Evolutionary conservation across 345 rosid genomes (phyloP).

Genomic region (Arabidopsis suecica): DNA sequence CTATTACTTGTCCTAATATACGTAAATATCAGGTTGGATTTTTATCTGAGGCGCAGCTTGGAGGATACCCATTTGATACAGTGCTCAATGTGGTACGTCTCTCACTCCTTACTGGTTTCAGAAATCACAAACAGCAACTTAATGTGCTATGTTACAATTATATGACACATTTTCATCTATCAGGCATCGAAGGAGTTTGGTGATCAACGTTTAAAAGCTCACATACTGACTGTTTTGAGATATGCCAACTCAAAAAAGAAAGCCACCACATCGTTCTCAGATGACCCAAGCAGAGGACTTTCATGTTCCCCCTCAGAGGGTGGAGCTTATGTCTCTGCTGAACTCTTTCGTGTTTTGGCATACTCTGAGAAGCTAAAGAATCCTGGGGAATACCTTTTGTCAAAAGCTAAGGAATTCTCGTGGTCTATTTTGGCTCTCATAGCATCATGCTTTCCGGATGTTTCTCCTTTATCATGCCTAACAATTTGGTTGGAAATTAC

Average conservation of each 20-base stretch:
- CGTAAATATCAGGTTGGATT: conserved; percentile 83
- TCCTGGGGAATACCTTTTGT: conserved; percentile 83
- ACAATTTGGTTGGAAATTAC: conserved; percentile 98
- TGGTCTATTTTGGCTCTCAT: conserved; percentile 97
- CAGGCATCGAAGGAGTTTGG: conserved; percentile 92
- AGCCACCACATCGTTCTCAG: conserved; percentile 56
- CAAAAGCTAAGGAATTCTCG: conserved; percentile 88
- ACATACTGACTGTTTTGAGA: conserved; percentile 82
- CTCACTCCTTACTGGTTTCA: conserved; percentile 32
- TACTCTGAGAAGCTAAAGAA: conserved; percentile 85
- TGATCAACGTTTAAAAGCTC: conserved; percentile 86
- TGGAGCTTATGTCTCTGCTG: conserved; percentile 64
- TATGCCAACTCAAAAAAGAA: conserved; percentile 76
- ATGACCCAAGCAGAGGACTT: conserved; percentile 51
- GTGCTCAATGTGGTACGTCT: conserved; percentile 80
- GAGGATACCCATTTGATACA: conserved; percentile 84
- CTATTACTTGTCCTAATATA: conserved; percentile 25
- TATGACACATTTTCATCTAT: conserved; percentile 36
- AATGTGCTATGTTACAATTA: conserved; percentile 17
- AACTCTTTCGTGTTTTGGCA: conserved; percentile 87
- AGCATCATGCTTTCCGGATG: conserved; percentile 95
- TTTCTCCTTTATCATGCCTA: conserved; percentile 79
- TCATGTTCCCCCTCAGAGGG: conserved; percentile 61
- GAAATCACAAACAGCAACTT: conserved; percentile 24
- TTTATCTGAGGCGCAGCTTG: conserved; percentile 92